Evolutionary conservation across 177 flowering plant genomes (phyloP), one percentile per base, ranked within the genome.

Genomic region (Vitis hybrid): DNA sequence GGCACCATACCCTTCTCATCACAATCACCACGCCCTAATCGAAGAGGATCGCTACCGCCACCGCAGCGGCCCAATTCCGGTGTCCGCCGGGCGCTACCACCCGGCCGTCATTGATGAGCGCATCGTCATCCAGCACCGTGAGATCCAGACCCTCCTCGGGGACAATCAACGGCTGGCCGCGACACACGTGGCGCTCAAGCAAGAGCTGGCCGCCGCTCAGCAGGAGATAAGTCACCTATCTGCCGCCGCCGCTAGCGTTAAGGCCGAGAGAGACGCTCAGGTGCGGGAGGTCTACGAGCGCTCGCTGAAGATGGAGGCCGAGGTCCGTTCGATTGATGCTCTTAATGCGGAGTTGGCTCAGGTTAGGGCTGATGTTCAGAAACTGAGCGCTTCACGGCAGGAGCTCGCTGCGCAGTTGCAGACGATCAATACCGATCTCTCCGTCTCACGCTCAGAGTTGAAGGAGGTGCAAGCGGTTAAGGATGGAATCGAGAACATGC

Each of bases 111-210:
- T 86, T 58, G 88, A 88, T 51, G 90, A 87, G 49, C 87, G 81
- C 12, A 54, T 80, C 68, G 82, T 70, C 19, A 66, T 74, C 45
- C 89, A 84, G 59, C 82, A 79, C 68, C 84, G 79, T 8, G 86
- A 87, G 71, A 85, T 90, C 70, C 91, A 89, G 68, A 29, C 82
- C 61, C 89, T 89, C 61, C 87, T 90, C 75, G 19, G 67, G 18
- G 96, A 92, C 76, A 89, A 89, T 61, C 96, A 89, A 62, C 83
- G 87, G 19, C 81, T 94, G 0, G 91, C 88, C 3, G 85, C 89
- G 53, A 71, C 85, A 12, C 92, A 92, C 82, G 81, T 87, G 49
- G 89, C 87, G 9, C 89, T 94, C 69, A 88, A 86, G 64, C 92
- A 92, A 53, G 97, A 94, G 39, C 85, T 90, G 51, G 50, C 81